phyloP scores from a whole-genome alignment of 371 early-diverging fungal genomes.

The Coemansia sp. region DNA sequence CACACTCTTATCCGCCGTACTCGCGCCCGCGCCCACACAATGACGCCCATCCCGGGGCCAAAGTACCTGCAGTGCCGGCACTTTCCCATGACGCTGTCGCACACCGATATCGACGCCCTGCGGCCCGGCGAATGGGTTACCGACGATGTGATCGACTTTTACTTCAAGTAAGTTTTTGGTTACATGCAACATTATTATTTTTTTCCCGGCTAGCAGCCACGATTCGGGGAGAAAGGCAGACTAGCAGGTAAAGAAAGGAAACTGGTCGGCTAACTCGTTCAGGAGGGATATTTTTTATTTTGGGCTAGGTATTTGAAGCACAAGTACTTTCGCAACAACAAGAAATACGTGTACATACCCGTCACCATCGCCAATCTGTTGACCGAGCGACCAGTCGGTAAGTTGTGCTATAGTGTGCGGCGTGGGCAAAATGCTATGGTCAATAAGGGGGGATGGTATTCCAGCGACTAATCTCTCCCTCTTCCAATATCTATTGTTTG shows the following conservation, averaged over 20 bases:
- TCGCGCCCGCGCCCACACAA: neutral
- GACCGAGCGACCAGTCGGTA: conserved; percentile 32
- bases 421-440: too few relatives aligned
- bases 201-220: neutral
- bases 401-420: neutral
- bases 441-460: too few relatives aligned
- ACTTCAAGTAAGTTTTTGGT: conserved; percentile 30
- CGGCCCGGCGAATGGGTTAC: conserved; percentile 45
- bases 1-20: neutral
- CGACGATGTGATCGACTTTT: conserved; percentile 47
- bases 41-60: neutral
- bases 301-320: conserved; percentile 28
- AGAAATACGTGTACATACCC: conserved; percentile 44
- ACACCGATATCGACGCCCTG: conserved; percentile 37
- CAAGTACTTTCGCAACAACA: conserved; percentile 37
- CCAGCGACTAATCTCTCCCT: too few relatives aligned
- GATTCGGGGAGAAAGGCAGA: too few relatives aligned
- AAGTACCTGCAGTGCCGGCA: conserved; percentile 15
- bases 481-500: neutral
- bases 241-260: too few relatives aligned
- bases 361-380: conserved; percentile 39
- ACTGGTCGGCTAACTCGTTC: too few relatives aligned
- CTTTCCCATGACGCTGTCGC: conserved; percentile 43
- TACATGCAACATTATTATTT: too few relatives aligned
- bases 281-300: too few relatives aligned